Base-by-base conservation (phyloP, 2,329 filamentous ascomycete species). In the Ramichloridium luteum region DNA sequence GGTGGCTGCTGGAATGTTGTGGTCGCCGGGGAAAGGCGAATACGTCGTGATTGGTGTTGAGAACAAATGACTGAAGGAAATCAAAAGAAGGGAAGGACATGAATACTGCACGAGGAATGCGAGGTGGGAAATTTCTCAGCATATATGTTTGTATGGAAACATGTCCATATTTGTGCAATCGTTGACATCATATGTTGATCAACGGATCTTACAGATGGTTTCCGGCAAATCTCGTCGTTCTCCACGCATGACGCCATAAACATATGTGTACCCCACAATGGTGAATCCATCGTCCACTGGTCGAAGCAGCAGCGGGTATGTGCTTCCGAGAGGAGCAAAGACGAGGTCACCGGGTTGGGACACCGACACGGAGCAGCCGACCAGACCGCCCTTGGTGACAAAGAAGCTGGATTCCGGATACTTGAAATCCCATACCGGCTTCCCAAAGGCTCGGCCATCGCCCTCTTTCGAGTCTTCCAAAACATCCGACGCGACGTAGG, bases 371-470 rank as follows among this genome's bases (percentile, higher is more conserved):
- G 26, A 6, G 13, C 26, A 27, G 13, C 26, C 26, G 26, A 27
- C 13, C 11, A 27, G 6, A 6, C 13, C 13, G 11, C 13, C 8
- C 6, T 13, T 27, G 8, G 26, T 27, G 11, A 27, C 13, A 13
- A 27, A 27, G 8, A 27, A 8, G 26, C 26, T 27, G 6, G 26
- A 6, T 6, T 27, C 26, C 13, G 26, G 26, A 14, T 27, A 27
- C 6, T 27, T 13, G 13, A 27, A 27, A 14, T 27, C 26, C 26
- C 26, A 27, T n/a, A 27, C 13, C 6, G 26, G 26, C 13, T 27
- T 27, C 26, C 26, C 26, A 13, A 27, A 27, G 11, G 9, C 11
- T 6, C 13, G 11, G 9, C 26, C 26, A 27, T 27, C 26, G 13
- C 6, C 8, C 6, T 6, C 26, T 14, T 27, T 27, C 8, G 13